Percentiles rank a stretch among this genome's conserved stretches.
Evolutionary conservation across 306 rosid species (phyloP).

Genomic region (Castanea crenata): DNA sequence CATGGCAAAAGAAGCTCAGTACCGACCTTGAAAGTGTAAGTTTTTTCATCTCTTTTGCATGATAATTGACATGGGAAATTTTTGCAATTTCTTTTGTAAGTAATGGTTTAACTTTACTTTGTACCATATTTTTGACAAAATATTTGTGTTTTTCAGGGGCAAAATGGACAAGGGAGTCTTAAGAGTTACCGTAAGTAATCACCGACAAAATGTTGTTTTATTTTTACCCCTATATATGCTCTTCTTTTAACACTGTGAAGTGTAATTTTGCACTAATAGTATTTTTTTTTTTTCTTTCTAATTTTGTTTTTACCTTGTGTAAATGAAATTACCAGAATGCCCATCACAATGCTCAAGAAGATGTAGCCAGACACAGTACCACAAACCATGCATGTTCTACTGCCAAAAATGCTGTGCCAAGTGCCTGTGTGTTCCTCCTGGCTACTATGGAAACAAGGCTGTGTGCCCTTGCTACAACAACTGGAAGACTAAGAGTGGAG

Average conservation of each 20-base stretch:
- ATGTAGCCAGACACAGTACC: slow-evolving; percentile 44
- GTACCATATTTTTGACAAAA: neutral
- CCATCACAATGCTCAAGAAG: slow-evolving; percentile 41
- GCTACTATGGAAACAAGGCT: slow-evolving; percentile 55
- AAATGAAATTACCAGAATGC: slow-evolving; percentile 31
- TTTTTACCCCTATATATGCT: too few relatives aligned
- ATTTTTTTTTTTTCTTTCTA: too few relatives aligned
- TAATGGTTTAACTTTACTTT: too few relatives aligned
- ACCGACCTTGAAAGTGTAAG: slow-evolving; percentile 29
- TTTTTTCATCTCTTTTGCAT: neutral
- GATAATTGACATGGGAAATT: too few relatives aligned
- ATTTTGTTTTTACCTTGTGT: neutral
- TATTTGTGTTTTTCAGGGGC: slow-evolving; percentile 24
- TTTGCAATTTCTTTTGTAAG: too few relatives aligned
- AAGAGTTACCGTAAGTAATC: slow-evolving; percentile 38
- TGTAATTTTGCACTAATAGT: too few relatives aligned
- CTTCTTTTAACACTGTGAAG: too few relatives aligned
- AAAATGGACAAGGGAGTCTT: slow-evolving; percentile 51
- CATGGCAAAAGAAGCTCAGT: slow-evolving; percentile 42
- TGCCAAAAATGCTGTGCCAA: slow-evolving; percentile 50
- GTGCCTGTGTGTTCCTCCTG: slow-evolving; percentile 57
- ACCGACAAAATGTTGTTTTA: too few relatives aligned
- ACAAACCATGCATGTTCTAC: slow-evolving; percentile 58
- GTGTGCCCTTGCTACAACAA: slow-evolving; percentile 70
- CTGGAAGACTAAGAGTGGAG: slow-evolving; percentile 61